These are phyloP conservation scores for Apophysomyces trapeziformis DNA, from an alignment of 371 early-diverging fungal species.

Conservation along the genomic window DNA sequence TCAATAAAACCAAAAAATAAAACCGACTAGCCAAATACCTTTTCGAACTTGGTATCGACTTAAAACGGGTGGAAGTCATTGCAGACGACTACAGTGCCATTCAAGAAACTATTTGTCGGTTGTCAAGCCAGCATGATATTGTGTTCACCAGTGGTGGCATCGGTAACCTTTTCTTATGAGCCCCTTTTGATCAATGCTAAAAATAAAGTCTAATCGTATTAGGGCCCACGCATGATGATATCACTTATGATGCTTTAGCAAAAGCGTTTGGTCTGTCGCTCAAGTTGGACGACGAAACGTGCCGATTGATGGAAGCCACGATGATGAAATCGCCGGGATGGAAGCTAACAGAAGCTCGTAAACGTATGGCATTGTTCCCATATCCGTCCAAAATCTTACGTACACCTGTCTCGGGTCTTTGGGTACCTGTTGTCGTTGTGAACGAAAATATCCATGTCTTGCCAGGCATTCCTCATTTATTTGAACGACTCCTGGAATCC, in stretches of 20 bases:
- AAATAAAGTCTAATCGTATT: background rate
- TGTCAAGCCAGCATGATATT: constrained; percentile 57
- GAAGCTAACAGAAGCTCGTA: constrained; percentile 51
- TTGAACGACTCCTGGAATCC: constrained; percentile 52
- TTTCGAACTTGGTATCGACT: constrained; percentile 64
- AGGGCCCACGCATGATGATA: constrained; percentile 75
- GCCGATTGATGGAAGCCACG: constrained; percentile 54
- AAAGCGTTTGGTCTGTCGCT: constrained; percentile 58
- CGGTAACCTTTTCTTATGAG: constrained; percentile 27
- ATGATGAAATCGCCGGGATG: constrained; percentile 31
- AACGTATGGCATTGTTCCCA: constrained; percentile 76
- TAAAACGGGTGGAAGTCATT: constrained; percentile 65
- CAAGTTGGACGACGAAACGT: constrained; percentile 59
- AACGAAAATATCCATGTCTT: constrained; percentile 71
- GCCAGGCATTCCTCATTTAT: constrained; percentile 74
- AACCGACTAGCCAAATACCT: constrained; percentile 54
- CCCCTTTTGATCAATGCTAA: no score
- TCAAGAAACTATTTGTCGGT: constrained; percentile 50
- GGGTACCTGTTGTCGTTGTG: constrained; percentile 74
- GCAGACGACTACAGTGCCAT: constrained; percentile 62
- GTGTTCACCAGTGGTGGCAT: constrained; percentile 81
- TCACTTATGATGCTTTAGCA: constrained; percentile 73
- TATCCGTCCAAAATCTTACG: constrained; percentile 45
- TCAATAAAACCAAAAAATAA: background rate
- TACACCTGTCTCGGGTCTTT: constrained; percentile 46